Base-by-base conservation (phyloP, 2,329 filamentous ascomycete species). In the Fusarium chlamydosporum region DNA sequence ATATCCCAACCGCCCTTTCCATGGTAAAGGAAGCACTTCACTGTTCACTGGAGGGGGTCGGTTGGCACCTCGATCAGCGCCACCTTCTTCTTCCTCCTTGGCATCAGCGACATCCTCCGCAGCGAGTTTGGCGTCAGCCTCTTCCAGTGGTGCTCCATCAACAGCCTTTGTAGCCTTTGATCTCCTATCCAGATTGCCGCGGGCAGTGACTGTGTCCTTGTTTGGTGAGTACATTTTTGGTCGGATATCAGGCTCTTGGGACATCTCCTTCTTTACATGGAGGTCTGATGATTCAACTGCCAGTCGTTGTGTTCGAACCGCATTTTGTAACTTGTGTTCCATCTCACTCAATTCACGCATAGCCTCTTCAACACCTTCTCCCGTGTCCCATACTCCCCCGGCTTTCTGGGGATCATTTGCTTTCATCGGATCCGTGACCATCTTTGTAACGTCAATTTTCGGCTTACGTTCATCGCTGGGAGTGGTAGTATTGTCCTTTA, bases 1-100 rank as follows among this genome's bases (percentile, higher is more conserved):
- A 85, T 97, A 97, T 60, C 94, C 94, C 65, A 97, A 77, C 29
- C 94, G 87, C 1, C 95, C 95, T 79, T 91, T 93, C 94, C 94
- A 97, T 1, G 94, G 95, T 23, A 97, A 79, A 26, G 95, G 95
- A 20, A 97, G 83, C 74, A 90, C 92, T 68, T 88, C 87, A 75
- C 93, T 97, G 74, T 97, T 92, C 16, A 97, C 89, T 0, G 94
- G 88, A 8, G 93, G 93, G 13, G 91, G 86, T 56, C 93, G 84
- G 48, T 71, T 77, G 4, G 82, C 80, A 2, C 79, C 80, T n/a
- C 80, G 76, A 12, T 82, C 78, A 1, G 72, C 61, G 2, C 53
- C 51, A 1, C 77, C 76, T 1, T 74, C 74, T 6, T 68, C 64
- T 6, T 43, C 29, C 10, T 29, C 57, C 6, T 68, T 65, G 15